Evolutionary conservation across 768 basidiomycete species (phyloP), one percentile per base, ranked within the genome.

Genomic region (Phaffia tasmanica): DNA sequence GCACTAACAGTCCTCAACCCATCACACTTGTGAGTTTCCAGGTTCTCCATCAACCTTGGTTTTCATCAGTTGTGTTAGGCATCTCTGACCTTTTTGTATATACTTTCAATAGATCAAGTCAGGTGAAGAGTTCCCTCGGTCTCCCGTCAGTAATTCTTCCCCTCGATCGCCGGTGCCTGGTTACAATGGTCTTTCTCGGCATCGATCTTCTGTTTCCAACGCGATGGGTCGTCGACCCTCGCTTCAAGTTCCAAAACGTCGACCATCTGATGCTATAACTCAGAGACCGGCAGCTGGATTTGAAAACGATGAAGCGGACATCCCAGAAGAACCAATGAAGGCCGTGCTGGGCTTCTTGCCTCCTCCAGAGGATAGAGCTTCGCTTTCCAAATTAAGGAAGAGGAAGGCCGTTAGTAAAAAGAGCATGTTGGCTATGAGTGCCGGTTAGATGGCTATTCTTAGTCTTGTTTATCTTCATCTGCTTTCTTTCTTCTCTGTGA

Each of bases 1-100:
- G 81, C 70, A 79, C 79, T 75, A 80, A 83, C 71, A 80, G 86
- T 1, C 79, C 84, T 19, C 76, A 85, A 61, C 87, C 87, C 15
- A 72, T 89, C 70, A 78, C 81, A 51, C 83, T 69, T 29, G 65
- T 66, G 18, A 46, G 35, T 27, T 19, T 47, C 47, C 48, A 62
- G 23, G 35, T 35, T 4, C 2, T 15, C n/a, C 25, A 48, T 29
- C 11, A 42, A 42, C 11, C 35, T 5, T 42, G 35, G 11, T 42
- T 5, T 42, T 42, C 35, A 42, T 42, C 4, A 42, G 35, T 15
- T 23, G 5, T 54, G 53, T 15, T 54, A 4, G 15, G 5, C 9
- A 29, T 54, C 23, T 30, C 29, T 23, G 53, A 32, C 29, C 50
- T 63, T 63, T 27, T 30, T 49, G 49, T 47, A 61, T 14, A 53